Base-by-base conservation (phyloP, 2,329 filamentous ascomycete species). In the Ceratocystis colombiana region DNA sequence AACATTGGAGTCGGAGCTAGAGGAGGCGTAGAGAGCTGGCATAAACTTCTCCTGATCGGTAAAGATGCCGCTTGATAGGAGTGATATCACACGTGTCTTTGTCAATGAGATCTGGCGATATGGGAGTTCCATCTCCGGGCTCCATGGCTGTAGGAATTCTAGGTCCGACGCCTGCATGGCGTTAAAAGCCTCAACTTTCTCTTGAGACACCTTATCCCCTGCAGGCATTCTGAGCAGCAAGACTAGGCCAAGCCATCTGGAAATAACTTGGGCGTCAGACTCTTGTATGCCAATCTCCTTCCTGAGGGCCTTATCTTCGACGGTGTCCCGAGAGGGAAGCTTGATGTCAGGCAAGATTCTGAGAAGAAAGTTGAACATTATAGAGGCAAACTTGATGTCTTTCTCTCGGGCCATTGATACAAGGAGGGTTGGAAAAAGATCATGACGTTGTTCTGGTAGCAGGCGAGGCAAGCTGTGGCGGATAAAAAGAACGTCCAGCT, bases 401-500 rank as follows among this genome's bases (percentile, higher is more conserved):
- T 70, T 86, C 83, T 67, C 68, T 25, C 79, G 78, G 2, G 83
- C 79, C 57, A 95, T 86, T 8, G 86, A 88, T 69, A 82, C 79
- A 17, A 92, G 76, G 8, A 91, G 76, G 2, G 84, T 80, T 1
- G 90, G 86, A n/a, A 96, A 75, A 3, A 96, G 77, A 10, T 86
- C 84, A 45, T 87, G 81, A 70, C 90, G 84, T 53, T 93, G 88
- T 64, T 80, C 72, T 12, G 77, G 74, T 41, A 78, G 74, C 25
- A 83, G 73, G 2, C 81, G 78, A 53, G 77, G 74, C 33, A 84
- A 72, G 53, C 93, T 94, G 73, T 96, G 90, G 72, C 95, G 89
- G 46, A 96, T 88, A 73, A 96, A 96, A 20, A 88, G 81, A 50
- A 97, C 78, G 75, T 97, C 92, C 71, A 96, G 88, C 73, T 96